Conservation (phyloP, 2,329 filamentous ascomycete species). For the Gaeumannomyces sp. region DNA sequence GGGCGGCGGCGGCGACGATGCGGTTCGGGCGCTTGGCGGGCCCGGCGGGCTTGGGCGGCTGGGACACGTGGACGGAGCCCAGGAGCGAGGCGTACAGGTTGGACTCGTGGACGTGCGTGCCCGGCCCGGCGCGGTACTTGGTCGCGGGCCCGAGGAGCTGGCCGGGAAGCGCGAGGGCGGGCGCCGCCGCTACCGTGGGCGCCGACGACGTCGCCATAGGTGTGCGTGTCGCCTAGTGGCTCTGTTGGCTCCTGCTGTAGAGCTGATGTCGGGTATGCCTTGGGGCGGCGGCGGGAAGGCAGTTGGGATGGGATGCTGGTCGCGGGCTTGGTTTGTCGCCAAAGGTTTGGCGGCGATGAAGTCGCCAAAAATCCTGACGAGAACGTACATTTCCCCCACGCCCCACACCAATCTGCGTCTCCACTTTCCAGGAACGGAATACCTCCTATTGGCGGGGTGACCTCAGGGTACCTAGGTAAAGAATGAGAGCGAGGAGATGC, state of each 20-base stretch:
- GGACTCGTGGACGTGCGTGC: constrained; percentile 73
- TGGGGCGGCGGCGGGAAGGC: background rate
- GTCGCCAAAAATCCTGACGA: too few species aligned
- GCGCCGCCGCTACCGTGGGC: constrained; percentile 12
- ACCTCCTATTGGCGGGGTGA: too few species aligned
- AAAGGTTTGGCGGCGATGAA: background rate
- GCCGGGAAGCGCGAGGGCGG: constrained; percentile 70
- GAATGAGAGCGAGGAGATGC: too few species aligned
- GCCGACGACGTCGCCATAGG: constrained; percentile 17
- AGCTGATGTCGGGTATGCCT: background rate
- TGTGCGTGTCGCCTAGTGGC: background rate
- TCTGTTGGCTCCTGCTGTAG: background rate
- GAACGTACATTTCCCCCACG: too few species aligned
- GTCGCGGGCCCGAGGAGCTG: constrained; percentile 65
- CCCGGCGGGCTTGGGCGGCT: constrained; percentile 39
- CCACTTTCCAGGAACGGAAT: too few species aligned
- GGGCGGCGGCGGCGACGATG: constrained; percentile 32
- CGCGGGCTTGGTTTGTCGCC: background rate
- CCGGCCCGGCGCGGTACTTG: constrained; percentile 67
- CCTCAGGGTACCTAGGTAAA: too few species aligned
- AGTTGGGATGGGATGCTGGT: background rate
- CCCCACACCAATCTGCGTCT: too few species aligned
- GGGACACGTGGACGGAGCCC: constrained; percentile 57
- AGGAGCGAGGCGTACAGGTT: constrained; percentile 78
- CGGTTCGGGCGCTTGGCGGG: constrained; percentile 55